Evolutionary conservation across 2,329 filamentous ascomycete genomes (phyloP).

Genomic region (Pseudopithomyces maydicus): DNA sequence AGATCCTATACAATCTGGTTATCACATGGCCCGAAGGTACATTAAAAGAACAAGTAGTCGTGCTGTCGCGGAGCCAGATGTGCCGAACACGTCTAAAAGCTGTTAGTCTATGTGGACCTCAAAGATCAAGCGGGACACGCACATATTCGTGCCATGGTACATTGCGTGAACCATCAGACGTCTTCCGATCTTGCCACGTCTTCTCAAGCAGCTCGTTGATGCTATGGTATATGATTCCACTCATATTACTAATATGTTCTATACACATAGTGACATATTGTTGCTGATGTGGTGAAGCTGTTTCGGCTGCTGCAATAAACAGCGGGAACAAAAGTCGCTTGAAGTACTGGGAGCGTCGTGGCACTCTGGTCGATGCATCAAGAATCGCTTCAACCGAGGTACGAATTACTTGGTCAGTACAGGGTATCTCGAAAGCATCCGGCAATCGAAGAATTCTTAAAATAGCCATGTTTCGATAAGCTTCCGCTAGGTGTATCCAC

Average conservation of each 20-base stretch:
- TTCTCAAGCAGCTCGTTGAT: constrained; percentile 12
- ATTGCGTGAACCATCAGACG: constrained; percentile 10
- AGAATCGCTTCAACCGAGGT: constrained; percentile 14
- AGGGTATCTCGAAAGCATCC: constrained; percentile 11
- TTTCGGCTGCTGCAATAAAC: constrained; percentile 20
- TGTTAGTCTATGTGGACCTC: neutral
- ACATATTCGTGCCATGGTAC: constrained; percentile 22
- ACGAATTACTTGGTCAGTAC: constrained; percentile 9
- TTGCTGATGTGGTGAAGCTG: constrained; percentile 17
- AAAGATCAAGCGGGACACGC: neutral
- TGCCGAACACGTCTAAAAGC: constrained; percentile 14
- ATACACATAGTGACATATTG: constrained; percentile 19
- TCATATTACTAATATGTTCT: constrained; percentile 12
- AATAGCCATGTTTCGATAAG: constrained; percentile 14
- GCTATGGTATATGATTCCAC: constrained; percentile 14
- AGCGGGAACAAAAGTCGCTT: constrained; percentile 20
- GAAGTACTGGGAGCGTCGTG: constrained; percentile 12
- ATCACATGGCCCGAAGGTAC: too few species aligned
- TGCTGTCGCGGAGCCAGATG: constrained; percentile 15
- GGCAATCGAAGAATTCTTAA: constrained; percentile 16
- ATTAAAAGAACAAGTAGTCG: constrained; percentile 20
- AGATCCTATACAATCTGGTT: too few species aligned
- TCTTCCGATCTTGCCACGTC: constrained; percentile 14
- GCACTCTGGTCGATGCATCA: constrained; percentile 14
- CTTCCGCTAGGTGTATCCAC: constrained; percentile 17